Conservation (phyloP, 2,329 filamentous ascomycete species). For the Sclerotinia trifoliorum region DNA sequence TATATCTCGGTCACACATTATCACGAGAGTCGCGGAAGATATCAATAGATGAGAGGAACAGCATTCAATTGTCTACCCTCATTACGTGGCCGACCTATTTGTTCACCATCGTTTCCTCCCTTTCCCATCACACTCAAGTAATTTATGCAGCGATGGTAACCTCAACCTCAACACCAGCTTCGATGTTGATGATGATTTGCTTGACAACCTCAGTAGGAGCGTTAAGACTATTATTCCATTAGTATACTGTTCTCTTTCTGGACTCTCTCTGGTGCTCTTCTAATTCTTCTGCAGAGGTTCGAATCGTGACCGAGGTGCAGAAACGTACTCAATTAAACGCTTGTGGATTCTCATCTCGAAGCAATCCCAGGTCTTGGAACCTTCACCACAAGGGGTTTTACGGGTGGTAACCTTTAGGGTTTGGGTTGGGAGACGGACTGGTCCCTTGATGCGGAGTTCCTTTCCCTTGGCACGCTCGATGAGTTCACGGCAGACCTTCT, state of each 20-base stretch:
- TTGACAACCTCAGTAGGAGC: slow-evolving; percentile 97
- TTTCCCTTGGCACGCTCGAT: slow-evolving; percentile 98
- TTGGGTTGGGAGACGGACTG: slow-evolving; percentile 97
- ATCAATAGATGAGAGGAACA: slow-evolving; percentile 9
- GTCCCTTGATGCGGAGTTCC: slow-evolving; percentile 97
- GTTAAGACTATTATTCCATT: slow-evolving; percentile 62
- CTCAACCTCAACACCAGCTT: slow-evolving; percentile 90
- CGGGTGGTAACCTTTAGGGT: slow-evolving; percentile 75
- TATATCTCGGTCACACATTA: neutral
- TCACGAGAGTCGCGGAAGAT: neutral
- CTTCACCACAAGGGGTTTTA: slow-evolving; percentile 99
- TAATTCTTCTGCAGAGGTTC: slow-evolving; percentile 10
- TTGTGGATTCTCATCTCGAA: slow-evolving; percentile 99
- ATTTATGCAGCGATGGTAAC: slow-evolving; percentile 83
- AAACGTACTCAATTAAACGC: slow-evolving; percentile 84
- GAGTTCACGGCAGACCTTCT: slow-evolving; percentile 98
- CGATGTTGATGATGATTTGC: slow-evolving; percentile 95
- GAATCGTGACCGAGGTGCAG: neutral
- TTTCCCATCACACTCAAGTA: slow-evolving; percentile 22
- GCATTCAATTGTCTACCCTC: slow-evolving; percentile 21
- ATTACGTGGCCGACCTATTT: slow-evolving; percentile 14
- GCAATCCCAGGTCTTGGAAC: slow-evolving; percentile 99
- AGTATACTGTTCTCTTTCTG: slow-evolving; percentile 24
- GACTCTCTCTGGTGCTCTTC: no score
- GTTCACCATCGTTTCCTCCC: slow-evolving; percentile 18